Base-by-base conservation (phyloP, 768 basidiomycete species). In the Scleroderma bovista region DNA sequence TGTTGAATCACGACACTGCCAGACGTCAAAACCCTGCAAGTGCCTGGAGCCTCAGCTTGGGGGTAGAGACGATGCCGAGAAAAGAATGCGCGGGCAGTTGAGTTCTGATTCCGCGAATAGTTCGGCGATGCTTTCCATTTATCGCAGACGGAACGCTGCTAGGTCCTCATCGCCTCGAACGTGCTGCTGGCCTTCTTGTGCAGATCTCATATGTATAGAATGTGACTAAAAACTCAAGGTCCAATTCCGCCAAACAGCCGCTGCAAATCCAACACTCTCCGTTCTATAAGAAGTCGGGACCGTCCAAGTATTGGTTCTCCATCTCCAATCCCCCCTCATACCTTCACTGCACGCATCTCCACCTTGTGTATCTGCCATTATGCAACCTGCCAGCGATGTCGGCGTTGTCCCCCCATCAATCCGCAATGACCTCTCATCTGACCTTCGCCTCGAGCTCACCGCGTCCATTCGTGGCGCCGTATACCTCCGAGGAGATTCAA, bases 381-480 rank as follows among this genome's bases (percentile, higher is more conserved):
- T 66, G 66, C 16, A 23, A n/a, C 22, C 17, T 2, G 11, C 16
- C 2, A 26, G 10, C 41, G 40, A 29, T 46, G 24, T 22, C 22
- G n/a, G n/a, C n/a, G 40, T 42, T 41, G 44, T 40, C 24, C 7
- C 51, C 9, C 43, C 32, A 11, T 24, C 50, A 9, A n/a, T 32
- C 50, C 39, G 32, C 24, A 9, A 33, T 20, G 23, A 29, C 12
- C 57, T 65, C 9, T 29, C 57, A 4, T n/a, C 44, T 13, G 62
- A 66, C 16, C 66, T 77, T 20, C 69, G 73, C 56, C 63, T 73
- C 40, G 76, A 81, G 58, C 70, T 82, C 19, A 68, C 66, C 12
- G 63, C 71, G 19, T 56, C 69, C 8, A 72, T 79, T 53, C 68
- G 75, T 44, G 80, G 80, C 15, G 64, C 71, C 9, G 67, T 81